These are phyloP conservation scores for Nannochloropsis gaditana DNA, from an alignment of 108 stramenopile genomes.

Conservation along the genomic window DNA sequence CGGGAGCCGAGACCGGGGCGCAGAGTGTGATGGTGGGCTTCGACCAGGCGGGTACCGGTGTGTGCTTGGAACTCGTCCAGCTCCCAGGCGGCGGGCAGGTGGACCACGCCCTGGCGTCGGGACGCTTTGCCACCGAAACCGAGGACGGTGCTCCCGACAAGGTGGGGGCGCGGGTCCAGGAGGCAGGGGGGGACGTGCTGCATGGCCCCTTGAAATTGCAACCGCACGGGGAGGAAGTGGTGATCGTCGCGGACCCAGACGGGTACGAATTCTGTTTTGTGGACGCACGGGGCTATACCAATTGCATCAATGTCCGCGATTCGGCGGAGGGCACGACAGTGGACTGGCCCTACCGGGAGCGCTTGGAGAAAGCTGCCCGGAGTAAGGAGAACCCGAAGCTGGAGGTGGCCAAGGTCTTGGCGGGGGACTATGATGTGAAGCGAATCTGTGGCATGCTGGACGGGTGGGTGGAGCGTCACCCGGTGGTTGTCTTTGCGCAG, in stretches of 20 bases:
- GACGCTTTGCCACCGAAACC: slow-evolving; percentile 30
- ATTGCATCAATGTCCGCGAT: not conserved
- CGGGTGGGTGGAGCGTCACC: not conserved
- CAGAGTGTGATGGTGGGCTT: slow-evolving; percentile 44
- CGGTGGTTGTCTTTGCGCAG: not conserved
- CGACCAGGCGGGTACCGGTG: slow-evolving; percentile 26
- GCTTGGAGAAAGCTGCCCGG: not conserved
- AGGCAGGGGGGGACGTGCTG: not conserved
- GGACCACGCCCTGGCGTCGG: slow-evolving; percentile 42
- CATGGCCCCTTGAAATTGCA: not conserved
- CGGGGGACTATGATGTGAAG: not conserved
- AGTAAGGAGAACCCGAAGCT: not conserved
- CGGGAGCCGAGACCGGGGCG: slow-evolving; percentile 28
- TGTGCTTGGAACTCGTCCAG: slow-evolving; percentile 35
- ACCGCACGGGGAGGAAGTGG: not conserved
- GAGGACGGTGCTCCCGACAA: not conserved
- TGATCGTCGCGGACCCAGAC: not conserved
- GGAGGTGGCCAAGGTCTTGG: not conserved
- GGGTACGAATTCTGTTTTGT: not conserved
- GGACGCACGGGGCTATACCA: not conserved
- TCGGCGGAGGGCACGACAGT: not conserved
- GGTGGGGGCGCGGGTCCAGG: not conserved
- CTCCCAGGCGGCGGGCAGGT: slow-evolving; percentile 25
- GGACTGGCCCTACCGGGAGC: not conserved
- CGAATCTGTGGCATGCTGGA: not conserved